Percentiles rank a stretch among this genome's conserved stretches.
Evolutionary conservation across 371 early-diverging fungal species (phyloP).

Genomic region (Apophysomyces sp.): DNA sequence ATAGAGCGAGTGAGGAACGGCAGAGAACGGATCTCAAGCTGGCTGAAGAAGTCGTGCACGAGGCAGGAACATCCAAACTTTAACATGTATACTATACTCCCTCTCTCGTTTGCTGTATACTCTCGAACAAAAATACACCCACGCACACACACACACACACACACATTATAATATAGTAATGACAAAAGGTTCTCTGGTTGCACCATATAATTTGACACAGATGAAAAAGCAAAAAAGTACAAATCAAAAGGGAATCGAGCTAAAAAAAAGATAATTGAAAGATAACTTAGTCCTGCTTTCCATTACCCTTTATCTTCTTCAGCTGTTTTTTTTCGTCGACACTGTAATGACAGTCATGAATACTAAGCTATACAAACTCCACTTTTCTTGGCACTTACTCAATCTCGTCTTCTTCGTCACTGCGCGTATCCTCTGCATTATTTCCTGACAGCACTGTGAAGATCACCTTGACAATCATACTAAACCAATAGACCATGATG

Average conservation of each 20-base stretch:
- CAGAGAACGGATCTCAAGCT: constrained; percentile 10
- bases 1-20: background rate
- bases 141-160: too few species aligned
- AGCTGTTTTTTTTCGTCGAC: background rate
- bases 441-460: constrained; percentile 53
- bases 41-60: constrained; percentile 23
- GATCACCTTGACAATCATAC: constrained; percentile 62
- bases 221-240: background rate
- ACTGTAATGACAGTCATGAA: background rate
- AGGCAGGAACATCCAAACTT: constrained; percentile 10
- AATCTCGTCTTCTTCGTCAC: constrained; percentile 48
- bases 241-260: background rate
- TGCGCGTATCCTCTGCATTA: constrained; percentile 64
- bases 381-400: background rate
- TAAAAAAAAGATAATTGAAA: background rate
- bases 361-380: background rate
- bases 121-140: too few species aligned
- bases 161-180: too few species aligned
- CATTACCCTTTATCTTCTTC: background rate
- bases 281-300: background rate
- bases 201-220: background rate
- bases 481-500: constrained; percentile 71
- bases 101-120: too few species aligned
- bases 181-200: background rate
- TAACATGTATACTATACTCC: background rate